Evolutionary conservation across 768 basidiomycete species (phyloP), one percentile per base, ranked within the genome.

Genomic region (Pleurotus citrinopileatus): DNA sequence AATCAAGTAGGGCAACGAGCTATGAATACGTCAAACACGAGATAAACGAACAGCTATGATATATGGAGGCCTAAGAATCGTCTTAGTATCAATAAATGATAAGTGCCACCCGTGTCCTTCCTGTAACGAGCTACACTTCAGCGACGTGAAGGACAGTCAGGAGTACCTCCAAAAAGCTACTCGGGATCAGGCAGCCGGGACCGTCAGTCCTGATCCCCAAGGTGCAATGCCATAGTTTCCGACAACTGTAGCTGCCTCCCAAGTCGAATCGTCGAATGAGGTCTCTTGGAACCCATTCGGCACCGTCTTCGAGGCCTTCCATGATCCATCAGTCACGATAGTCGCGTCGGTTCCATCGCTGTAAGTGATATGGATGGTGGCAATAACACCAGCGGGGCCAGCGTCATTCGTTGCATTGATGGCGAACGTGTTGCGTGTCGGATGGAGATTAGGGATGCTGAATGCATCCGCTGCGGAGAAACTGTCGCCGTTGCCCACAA

Each of bases 361-460:
- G 37, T 61, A 68, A 7, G 57, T 45, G 27, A 68, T 52, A 12
- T 55, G 53, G 3, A 65, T 63, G 7, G 60, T 50, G 3, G 55
- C 51, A n/a, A 70, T 55, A 4, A 70, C 45, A 22, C 64, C 68
- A 3, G 68, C 70, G 9, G 68, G 63, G 3, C 59, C 52, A 12
- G 51, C 46, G 26, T 65, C 65, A 43, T 70, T 70, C 15, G 64
- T 68, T 3, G 62, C 70, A 13, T 57, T 58, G 20, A 70, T 48
- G 2, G 67, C 68, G 23, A 71, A 69, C 7, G 65, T 55, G 23
- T 60, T 60, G 8, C 59, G 58, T 5, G 46, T 47, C 1, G 60
- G 19, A 3, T 51, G 50, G 23, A 69, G 60, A 15, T 47, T 47
- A 7, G 59, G 10, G 3, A 66, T 56, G 17, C 19, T 47, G 52